phyloP scores from a whole-genome alignment of 2,329 filamentous ascomycete genomes.

The Penicillium concentricum region DNA sequence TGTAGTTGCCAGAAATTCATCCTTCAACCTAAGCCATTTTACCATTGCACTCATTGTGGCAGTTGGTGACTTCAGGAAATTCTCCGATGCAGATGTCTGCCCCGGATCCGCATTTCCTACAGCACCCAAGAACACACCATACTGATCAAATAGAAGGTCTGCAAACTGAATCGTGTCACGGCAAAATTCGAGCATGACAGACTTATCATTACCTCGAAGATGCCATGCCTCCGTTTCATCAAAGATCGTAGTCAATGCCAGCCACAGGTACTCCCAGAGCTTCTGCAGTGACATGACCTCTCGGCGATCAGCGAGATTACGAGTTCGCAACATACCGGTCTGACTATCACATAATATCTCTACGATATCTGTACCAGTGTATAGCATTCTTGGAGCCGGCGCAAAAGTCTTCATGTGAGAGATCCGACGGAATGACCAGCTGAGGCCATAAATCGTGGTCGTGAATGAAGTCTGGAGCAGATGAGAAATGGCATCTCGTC shows the following conservation, averaged over 20 bases:
- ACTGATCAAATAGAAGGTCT: constrained; percentile 78
- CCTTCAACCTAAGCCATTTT: constrained; percentile 86
- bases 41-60: constrained; percentile 67
- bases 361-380: constrained; percentile 61
- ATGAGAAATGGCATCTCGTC: constrained; percentile 61
- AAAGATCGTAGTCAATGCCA: constrained; percentile 76
- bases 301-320: constrained; percentile 54
- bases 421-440: constrained; percentile 56
- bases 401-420: constrained; percentile 58
- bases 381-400: constrained; percentile 60
- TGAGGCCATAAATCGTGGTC: constrained; percentile 57
- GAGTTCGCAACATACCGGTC: constrained; percentile 60
- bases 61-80: constrained; percentile 64
- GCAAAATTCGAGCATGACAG: constrained; percentile 85
- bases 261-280: constrained; percentile 87
- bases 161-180: constrained; percentile 94
- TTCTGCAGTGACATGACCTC: constrained; percentile 67
- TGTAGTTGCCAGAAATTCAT: constrained; percentile 78
- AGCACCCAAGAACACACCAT: constrained; percentile 76
- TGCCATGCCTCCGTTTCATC: constrained; percentile 83
- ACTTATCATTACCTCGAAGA: constrained; percentile 64
- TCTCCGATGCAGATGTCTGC: constrained; percentile 46
- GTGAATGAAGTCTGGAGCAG: constrained; percentile 58
- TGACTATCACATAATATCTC: constrained; percentile 64
- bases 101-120: constrained; percentile 50